phyloP scores from a whole-genome alignment of 1,284 basidiomycete genomes.

The Pascua sp. region DNA sequence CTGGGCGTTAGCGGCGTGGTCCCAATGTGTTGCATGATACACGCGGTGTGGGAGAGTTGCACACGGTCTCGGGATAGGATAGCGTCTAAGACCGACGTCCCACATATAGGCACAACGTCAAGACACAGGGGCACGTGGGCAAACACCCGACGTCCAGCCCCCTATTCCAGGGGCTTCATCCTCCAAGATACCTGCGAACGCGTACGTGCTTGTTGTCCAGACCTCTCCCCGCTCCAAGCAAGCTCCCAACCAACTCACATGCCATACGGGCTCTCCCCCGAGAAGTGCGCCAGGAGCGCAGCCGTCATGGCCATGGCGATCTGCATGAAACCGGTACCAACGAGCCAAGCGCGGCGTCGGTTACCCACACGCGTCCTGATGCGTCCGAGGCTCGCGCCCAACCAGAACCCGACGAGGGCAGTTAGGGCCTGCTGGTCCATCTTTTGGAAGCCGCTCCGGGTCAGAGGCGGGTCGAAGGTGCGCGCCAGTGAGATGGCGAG shows the following conservation, averaged over 20 bases:
- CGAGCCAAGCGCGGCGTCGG: conserved; percentile 71
- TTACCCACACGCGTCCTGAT: conserved; percentile 58
- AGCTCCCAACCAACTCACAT: conserved; percentile 6
- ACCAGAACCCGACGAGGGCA: conserved; percentile 67
- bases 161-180: no score
- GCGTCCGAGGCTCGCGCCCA: conserved; percentile 48
- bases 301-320: conserved; percentile 69
- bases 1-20: conserved; percentile 22
- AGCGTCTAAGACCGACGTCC: background rate
- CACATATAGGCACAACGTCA: no score
- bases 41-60: no score
- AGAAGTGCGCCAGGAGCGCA: conserved; percentile 61
- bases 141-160: no score
- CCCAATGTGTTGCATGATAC: no score
- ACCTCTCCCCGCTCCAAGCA: background rate
- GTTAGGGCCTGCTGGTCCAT: conserved; percentile 76
- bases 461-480: conserved; percentile 58
- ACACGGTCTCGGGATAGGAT: no score
- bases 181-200: background rate
- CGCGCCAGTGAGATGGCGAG: conserved; percentile 62
- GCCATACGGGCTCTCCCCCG: conserved; percentile 55
- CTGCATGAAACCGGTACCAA: conserved; percentile 67
- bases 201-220: background rate
- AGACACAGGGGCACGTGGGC: no score
- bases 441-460: conserved; percentile 63